A percentile compares a stretch with the other conserved stretches of the same genome.
Conservation (phyloP, 2,329 filamentous ascomycete genomes). For the Sclerotinia trifoliorum region DNA sequence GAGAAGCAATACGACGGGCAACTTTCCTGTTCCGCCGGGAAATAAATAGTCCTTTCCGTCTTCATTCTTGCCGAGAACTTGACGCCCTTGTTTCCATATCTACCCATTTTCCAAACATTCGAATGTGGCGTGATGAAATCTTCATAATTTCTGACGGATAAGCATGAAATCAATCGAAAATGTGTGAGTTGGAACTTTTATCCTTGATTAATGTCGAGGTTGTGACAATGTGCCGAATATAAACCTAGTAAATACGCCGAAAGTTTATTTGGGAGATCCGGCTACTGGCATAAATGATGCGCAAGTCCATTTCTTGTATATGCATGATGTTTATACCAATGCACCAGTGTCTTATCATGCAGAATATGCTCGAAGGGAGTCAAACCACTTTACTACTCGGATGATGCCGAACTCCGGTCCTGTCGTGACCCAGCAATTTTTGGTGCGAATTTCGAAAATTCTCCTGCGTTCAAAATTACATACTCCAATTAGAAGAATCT, state of each 20-base stretch:
- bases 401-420: constrained; percentile 1
- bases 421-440: neutral
- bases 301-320: neutral
- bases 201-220: neutral
- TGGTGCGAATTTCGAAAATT: neutral
- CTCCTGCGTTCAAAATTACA: neutral
- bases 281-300: neutral
- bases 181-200: neutral
- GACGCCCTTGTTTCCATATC: neutral
- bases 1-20: constrained; percentile 44
- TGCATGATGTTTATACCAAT: neutral
- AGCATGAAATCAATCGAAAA: neutral
- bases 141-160: neutral
- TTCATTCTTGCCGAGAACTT: neutral
- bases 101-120: neutral
- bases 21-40: constrained; percentile 49
- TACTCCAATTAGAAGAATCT: neutral
- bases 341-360: neutral
- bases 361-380: neutral
- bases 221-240: neutral
- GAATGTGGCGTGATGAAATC: too few species aligned
- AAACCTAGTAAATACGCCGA: neutral
- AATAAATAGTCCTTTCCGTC: constrained; percentile 30
- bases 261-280: neutral
- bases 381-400: neutral